These are phyloP conservation scores for Colletotrichum australisinense DNA, from an alignment of 2,329 filamentous ascomycete species.

Conservation along the genomic window DNA sequence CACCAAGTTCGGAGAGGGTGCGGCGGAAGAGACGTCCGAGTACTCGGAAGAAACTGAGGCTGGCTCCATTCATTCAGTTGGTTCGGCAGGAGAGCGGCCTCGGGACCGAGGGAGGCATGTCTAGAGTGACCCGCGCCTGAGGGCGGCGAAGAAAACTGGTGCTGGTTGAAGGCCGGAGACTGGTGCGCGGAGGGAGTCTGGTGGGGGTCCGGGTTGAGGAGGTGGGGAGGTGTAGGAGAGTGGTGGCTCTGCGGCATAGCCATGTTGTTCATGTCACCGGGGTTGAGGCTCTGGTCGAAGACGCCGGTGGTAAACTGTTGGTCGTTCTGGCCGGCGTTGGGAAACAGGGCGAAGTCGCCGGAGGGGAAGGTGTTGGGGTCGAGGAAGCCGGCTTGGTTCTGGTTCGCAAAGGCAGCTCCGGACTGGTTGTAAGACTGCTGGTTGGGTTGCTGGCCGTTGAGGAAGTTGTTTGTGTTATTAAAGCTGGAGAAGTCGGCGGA, in stretches of 20 bases:
- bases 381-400: slow-evolving; percentile 59
- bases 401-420: slow-evolving; percentile 51
- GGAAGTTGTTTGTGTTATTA: slow-evolving; percentile 59
- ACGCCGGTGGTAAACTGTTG: slow-evolving; percentile 72
- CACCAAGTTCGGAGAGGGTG: slow-evolving; percentile 84
- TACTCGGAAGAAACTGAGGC: slow-evolving; percentile 83
- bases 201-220: slow-evolving; percentile 61
- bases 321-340: slow-evolving; percentile 54
- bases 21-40: slow-evolving; percentile 88
- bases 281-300: slow-evolving; percentile 63
- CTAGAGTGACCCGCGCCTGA: slow-evolving; percentile 59
- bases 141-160: slow-evolving; percentile 64
- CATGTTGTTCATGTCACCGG: slow-evolving; percentile 63
- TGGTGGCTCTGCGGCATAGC: slow-evolving; percentile 66
- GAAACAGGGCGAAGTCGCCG: slow-evolving; percentile 75
- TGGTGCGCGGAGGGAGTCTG: slow-evolving; percentile 62
- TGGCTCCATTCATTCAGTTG: slow-evolving; percentile 65
- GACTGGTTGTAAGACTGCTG: slow-evolving; percentile 52
- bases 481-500: slow-evolving; percentile 59
- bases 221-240: slow-evolving; percentile 66
- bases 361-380: slow-evolving; percentile 63
- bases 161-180: slow-evolving; percentile 67
- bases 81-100: slow-evolving; percentile 65
- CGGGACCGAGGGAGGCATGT: slow-evolving; percentile 67
- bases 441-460: slow-evolving; percentile 59